These are phyloP conservation scores for Phaeotremella fagi DNA, from an alignment of 768 basidiomycete species.

Conservation along the genomic window DNA sequence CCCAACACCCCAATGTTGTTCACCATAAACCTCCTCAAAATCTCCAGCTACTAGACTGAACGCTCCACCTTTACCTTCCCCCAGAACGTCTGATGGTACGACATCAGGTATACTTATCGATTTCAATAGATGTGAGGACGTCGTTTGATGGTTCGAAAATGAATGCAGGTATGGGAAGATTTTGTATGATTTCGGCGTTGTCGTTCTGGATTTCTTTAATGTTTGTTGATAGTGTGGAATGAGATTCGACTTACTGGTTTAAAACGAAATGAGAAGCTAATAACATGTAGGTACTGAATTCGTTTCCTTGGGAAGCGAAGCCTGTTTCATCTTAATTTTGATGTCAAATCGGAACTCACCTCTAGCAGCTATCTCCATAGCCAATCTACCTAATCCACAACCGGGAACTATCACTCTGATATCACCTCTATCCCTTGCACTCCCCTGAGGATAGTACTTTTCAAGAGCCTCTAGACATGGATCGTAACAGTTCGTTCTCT, in stretches of 20 bases:
- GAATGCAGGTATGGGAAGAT: conserved; percentile 89
- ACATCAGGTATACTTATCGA: conserved; percentile 76
- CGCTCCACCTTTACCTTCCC: conserved; percentile 32
- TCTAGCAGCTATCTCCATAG: conserved; percentile 76
- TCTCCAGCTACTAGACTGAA: conserved; percentile 85
- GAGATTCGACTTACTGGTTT: conserved; percentile 59
- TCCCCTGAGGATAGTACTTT: conserved; percentile 53
- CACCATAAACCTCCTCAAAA: conserved; percentile 85
- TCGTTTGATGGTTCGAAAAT: conserved; percentile 72
- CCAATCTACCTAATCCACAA: conserved; percentile 78
- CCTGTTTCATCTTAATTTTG: conserved; percentile 52
- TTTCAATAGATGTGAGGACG: conserved; percentile 58
- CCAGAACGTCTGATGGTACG: conserved; percentile 63
- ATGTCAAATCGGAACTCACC: conserved; percentile 52
- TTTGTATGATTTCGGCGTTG: conserved; percentile 63
- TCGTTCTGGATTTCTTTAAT: too few relatives aligned
- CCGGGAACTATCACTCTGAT: conserved; percentile 82
- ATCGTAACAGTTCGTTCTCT: conserved; percentile 72
- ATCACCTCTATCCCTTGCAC: conserved; percentile 47
- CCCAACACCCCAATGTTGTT: conserved; percentile 6
- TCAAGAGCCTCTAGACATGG: conserved; percentile 76
- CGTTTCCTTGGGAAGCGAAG: conserved; percentile 87
- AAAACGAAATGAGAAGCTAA: conserved; percentile 81
- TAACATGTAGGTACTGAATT: conserved; percentile 94
- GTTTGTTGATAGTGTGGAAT: neutral